Evolutionary conservation across 2,329 filamentous ascomycete species (phyloP), one percentile per base, ranked within the genome.

Genomic region (Teratosphaeria nubilosa): DNA sequence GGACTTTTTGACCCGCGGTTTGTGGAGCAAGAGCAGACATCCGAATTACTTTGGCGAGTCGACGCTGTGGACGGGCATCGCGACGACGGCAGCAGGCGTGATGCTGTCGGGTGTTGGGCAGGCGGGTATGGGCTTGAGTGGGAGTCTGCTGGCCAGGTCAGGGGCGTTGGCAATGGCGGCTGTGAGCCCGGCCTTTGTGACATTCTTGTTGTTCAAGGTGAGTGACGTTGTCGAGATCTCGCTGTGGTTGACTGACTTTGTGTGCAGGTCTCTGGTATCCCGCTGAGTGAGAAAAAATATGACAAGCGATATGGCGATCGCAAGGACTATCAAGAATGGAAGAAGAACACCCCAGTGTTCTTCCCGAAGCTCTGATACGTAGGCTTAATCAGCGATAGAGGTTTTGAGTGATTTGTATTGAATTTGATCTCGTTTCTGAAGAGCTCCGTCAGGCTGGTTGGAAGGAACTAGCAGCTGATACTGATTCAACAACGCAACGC

Each of bases 41-140:
- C 86, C 86, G 0, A 86, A 88, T 66, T 88, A 88, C 74, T 86
- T 88, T 68, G 86, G 86, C n/a, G 86, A 88, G 70, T 79, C 77
- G 30, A 85, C 82, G 11, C 74, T 89, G 32, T 89, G 85, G 86
- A 83, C 81, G 0, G 86, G 86, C 1, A 80, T 88, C 59, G 84
- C 85, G 0, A 80, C 82, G 5, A 72, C 77, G 0, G 78, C 82
- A 0, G 82, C 79, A 0, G 83, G 84, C 0, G 74, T 83, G 1
- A 73, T 89, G 54, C 70, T 80, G 1, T 75, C 76, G 14, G 73
- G 71, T n/a, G 77, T 81, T 0, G 81, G 81, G 1, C 82, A 83
- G 68, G 66, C 75, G 1, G 83, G 80, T 0, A 77, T 88, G 66
- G 83, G 84, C 0, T 66, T 86, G 41, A 74, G 76, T 9, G 77